Percentiles rank a stretch among this genome's conserved stretches.
Conservation (phyloP, 1,139 yeast genomes). For the Blastobotrys elegans region DNA sequence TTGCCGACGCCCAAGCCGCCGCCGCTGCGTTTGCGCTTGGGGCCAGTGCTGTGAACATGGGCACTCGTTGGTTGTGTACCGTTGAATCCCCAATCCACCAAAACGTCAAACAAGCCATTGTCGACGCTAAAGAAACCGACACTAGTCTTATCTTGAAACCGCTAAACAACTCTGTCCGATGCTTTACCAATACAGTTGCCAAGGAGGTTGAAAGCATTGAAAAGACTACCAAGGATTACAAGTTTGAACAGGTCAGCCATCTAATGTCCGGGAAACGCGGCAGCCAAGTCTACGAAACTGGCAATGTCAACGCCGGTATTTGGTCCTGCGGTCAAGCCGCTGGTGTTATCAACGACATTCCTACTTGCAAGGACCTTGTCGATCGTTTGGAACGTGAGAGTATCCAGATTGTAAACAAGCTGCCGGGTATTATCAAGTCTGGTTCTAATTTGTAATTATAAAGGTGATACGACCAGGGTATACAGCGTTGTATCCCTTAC, state of each 20-base stretch:
- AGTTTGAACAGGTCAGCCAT: conserved; percentile 28
- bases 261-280: conserved; percentile 34
- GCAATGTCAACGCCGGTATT: conserved; percentile 33
- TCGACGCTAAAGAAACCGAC: conserved; percentile 31
- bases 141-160: conserved; percentile 31
- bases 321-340: conserved; percentile 35
- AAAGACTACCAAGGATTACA: conserved; percentile 21
- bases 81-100: conserved; percentile 34
- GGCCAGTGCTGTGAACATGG: conserved; percentile 35
- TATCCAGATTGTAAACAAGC: conserved; percentile 14
- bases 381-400: conserved; percentile 27
- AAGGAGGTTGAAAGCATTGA: conserved; percentile 30
- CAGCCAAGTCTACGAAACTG: conserved; percentile 29
- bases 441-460: conserved; percentile 5
- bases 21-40: conserved; percentile 37
- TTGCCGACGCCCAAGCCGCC: conserved; percentile 34
- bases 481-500: too few species aligned
- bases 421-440: conserved; percentile 5
- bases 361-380: conserved; percentile 30
- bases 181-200: conserved; percentile 32
- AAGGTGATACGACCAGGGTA: too few species aligned
- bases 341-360: conserved; percentile 32
- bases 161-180: conserved; percentile 33
- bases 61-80: conserved; percentile 35
- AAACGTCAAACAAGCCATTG: conserved; percentile 33